Base-by-base conservation (phyloP, 495 filamentous ascomycete species). In the Tuber aestivum region DNA sequence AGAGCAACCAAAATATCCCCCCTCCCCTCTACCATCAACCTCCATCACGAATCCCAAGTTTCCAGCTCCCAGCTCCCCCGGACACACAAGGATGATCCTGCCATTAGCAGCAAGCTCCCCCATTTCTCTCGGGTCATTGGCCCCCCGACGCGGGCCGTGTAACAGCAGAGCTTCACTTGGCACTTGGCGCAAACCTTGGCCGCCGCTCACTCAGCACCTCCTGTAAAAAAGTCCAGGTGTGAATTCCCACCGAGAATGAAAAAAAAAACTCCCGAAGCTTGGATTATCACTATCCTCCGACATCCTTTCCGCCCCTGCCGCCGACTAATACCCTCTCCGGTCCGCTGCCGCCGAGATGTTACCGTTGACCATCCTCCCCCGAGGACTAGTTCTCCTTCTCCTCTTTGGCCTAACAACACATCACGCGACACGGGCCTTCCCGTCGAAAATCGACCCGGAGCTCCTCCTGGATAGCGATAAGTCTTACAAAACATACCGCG, bases 151-250 rank as follows among this genome's bases (percentile, higher is more conserved):
- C 32, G 27, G 32, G 10, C 35, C 27, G 56, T 65, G 56, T 65
- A 65, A 65, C 56, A 65, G 6, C 56, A 27, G 5, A 27, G 27
- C 27, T 65, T 65, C 56, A 65, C 56, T 65, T 65, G 56, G 56
- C 56, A 65, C 56, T 65, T 65, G 56, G 56, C 56, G 56, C 56
- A 35, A 32, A 35, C 12, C 56, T 65, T 65, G 56, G 56, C 56
- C 56, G 27, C 56, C 14, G 56, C 50, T 61, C 50, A 65, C 14
- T 65, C 56, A 65, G 12, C 56, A 65, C 56, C 56, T 65, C 56
- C 56, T 65, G 56, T 65, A 65, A 65, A 35, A 35, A 35, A 7
- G 27, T 32, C 27, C 3, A 2, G 18, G 32, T 65, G 56, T 35
- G 27, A 65, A 6, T 65, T 18, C 56, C 56, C 56, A 27, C 27